Percentiles rank a stretch among this genome's conserved stretches.
phyloP scores from a whole-genome alignment of 345 rosid genomes.

The Mallotus nudiflorus region DNA sequence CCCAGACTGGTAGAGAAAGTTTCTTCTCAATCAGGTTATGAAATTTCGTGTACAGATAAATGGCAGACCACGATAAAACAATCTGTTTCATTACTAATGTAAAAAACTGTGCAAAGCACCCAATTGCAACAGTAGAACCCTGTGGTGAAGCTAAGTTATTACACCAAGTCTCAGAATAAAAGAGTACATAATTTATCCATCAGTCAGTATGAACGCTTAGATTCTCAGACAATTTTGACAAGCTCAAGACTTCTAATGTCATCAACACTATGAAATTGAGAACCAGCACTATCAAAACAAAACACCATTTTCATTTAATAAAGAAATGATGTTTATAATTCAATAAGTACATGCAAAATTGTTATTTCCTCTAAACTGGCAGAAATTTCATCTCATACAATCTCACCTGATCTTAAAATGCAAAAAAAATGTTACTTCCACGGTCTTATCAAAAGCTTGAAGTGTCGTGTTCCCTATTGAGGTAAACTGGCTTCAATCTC shows the following conservation, averaged over 20 bases:
- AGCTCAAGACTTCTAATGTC: not conserved
- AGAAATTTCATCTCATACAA: not conserved
- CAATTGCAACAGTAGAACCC: no score
- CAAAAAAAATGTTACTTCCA: no score
- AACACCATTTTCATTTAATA: not conserved
- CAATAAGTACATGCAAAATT: not conserved
- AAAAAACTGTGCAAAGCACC: no score
- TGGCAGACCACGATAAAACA: no score
- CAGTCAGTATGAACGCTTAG: not conserved
- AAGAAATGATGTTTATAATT: not conserved
- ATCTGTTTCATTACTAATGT: no score
- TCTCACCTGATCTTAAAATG: not conserved
- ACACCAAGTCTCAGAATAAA: no score
- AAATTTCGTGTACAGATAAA: no score
- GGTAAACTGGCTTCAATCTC: conserved; percentile 78
- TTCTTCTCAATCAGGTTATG: no score
- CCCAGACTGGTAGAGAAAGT: no score
- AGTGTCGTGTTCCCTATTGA: conserved; percentile 31
- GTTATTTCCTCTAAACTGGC: not conserved
- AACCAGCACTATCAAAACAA: not conserved
- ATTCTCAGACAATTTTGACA: not conserved
- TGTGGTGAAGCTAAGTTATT: no score
- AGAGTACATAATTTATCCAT: no score
- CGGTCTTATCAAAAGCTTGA: not conserved
- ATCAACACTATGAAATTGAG: not conserved